Evolutionary conservation across 495 filamentous ascomycete genomes (phyloP).

Genomic region (Annulohypoxylon maeteangense): DNA sequence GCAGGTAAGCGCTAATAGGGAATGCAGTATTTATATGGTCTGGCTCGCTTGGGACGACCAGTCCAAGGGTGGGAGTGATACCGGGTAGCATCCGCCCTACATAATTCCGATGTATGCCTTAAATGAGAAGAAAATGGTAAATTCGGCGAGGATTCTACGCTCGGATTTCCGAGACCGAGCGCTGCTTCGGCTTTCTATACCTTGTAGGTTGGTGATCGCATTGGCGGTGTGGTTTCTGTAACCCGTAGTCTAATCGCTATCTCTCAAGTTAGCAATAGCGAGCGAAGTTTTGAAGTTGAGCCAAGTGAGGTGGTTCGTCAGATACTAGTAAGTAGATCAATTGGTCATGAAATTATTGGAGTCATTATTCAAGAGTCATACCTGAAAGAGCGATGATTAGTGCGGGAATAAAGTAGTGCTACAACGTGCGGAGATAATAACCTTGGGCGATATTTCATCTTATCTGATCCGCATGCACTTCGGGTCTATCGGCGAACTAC

Average conservation of each 20-base stretch:
- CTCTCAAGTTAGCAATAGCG: not conserved
- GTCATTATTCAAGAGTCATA: not conserved
- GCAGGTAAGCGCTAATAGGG: not conserved
- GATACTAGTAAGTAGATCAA: no score
- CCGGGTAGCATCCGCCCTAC: no score
- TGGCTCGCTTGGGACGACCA: not conserved
- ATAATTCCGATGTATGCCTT: not conserved
- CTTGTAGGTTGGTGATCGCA: not conserved
- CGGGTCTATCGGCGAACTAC: conserved; percentile 2
- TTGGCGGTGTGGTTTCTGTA: not conserved
- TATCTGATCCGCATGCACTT: conserved; percentile 13
- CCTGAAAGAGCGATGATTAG: not conserved
- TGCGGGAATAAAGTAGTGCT: not conserved
- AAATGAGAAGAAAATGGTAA: not conserved
- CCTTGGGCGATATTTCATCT: not conserved
- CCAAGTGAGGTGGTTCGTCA: not conserved
- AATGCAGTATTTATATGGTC: not conserved
- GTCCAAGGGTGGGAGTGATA: not conserved
- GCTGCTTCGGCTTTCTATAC: not conserved
- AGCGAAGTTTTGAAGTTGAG: not conserved
- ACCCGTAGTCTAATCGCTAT: not conserved
- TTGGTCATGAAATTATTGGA: not conserved
- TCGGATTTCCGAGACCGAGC: not conserved
- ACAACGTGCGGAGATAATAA: not conserved
- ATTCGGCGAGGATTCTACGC: not conserved